phyloP scores from a whole-genome alignment of 208 protist genomes.

The Balamuthia mandrillaris region DNA sequence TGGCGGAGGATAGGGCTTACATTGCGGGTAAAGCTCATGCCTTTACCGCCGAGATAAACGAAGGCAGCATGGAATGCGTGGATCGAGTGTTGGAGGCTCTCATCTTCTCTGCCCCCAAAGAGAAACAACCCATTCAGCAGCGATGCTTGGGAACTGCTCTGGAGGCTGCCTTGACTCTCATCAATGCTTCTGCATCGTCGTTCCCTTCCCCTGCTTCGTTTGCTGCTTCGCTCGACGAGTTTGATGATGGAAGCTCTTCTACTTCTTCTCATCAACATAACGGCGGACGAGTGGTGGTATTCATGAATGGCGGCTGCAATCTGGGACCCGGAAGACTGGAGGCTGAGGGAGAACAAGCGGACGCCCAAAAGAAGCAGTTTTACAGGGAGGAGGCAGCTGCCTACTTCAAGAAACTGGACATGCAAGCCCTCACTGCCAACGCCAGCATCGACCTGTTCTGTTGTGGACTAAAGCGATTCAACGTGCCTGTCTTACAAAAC shows the following conservation, averaged over 20 bases:
- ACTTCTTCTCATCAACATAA: too few relatives aligned
- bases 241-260: background rate
- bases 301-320: background rate
- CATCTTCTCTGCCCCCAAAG: background rate
- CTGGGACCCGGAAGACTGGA: background rate
- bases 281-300: background rate
- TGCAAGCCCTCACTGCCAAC: background rate
- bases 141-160: background rate
- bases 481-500: background rate
- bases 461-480: constrained; percentile 2
- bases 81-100: background rate
- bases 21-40: background rate
- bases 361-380: background rate
- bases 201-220: background rate
- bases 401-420: background rate
- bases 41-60: background rate
- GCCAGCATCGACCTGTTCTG: constrained; percentile 1
- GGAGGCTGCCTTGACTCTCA: background rate
- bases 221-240: background rate
- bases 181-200: background rate
- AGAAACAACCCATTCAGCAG: background rate
- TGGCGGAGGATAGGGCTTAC: background rate
- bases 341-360: background rate
- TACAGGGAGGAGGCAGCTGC: background rate
- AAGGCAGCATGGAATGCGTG: background rate